Percentiles rank a stretch among this genome's conserved stretches.
These are phyloP conservation scores for Fragaria vesca DNA, from an alignment of 306 rosid species.

Conservation along the genomic window DNA sequence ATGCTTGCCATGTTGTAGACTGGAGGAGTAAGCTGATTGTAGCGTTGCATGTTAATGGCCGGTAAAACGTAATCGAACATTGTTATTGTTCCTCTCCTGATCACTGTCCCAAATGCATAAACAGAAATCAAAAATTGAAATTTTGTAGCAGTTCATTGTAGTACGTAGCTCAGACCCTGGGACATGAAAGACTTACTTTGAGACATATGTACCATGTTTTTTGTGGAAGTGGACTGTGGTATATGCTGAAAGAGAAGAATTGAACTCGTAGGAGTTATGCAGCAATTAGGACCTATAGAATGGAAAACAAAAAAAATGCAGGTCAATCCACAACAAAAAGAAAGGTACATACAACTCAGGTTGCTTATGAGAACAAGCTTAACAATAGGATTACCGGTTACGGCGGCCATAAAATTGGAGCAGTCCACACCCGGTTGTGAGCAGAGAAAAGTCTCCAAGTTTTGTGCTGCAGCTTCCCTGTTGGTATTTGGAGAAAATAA, in stretches of 20 bases:
- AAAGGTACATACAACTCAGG: background rate
- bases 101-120: slow-evolving; percentile 49
- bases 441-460: background rate
- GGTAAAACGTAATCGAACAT: slow-evolving; percentile 58
- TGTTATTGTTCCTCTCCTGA: slow-evolving; percentile 55
- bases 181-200: slow-evolving; percentile 52
- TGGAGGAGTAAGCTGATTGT: slow-evolving; percentile 71
- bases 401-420: background rate
- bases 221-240: slow-evolving; percentile 72
- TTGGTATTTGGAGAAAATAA: background rate
- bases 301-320: background rate
- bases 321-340: background rate
- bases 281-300: slow-evolving; percentile 41
- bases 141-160: background rate
- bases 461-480: background rate
- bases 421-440: background rate
- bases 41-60: slow-evolving; percentile 48
- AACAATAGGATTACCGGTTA: background rate
- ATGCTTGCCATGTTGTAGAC: slow-evolving; percentile 60
- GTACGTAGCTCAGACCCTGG: background rate
- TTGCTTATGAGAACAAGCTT: background rate
- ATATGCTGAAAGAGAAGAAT: slow-evolving; percentile 44
- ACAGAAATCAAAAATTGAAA: background rate
- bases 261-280: slow-evolving; percentile 47
- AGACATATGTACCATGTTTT: slow-evolving; percentile 68